Evolutionary conservation across 1,284 basidiomycete genomes (phyloP).

Genomic region (Ganoderma lucidum): DNA sequence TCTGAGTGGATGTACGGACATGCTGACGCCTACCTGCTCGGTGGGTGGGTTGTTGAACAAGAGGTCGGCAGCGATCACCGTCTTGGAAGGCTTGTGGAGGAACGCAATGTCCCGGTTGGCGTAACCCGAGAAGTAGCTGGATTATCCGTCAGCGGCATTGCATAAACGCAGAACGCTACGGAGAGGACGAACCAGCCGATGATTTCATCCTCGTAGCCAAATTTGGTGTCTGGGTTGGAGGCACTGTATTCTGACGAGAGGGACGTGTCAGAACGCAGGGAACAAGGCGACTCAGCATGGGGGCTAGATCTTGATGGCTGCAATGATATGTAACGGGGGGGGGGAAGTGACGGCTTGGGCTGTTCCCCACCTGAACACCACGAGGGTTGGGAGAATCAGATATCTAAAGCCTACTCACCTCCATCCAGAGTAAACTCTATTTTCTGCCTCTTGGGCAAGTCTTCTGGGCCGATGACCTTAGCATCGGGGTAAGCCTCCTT

Average conservation of each 20-base stretch:
- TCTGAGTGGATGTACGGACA: no score
- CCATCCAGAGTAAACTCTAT: slow-evolving; percentile 63
- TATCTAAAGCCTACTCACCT: slow-evolving; percentile 46
- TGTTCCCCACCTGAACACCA: background rate
- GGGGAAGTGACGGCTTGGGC: background rate
- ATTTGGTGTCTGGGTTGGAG: slow-evolving; percentile 50
- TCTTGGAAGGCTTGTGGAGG: slow-evolving; percentile 80
- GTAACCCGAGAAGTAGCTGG: slow-evolving; percentile 84
- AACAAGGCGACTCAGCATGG: background rate
- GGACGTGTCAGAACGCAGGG: background rate
- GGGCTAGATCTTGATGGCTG: background rate
- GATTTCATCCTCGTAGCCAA: slow-evolving; percentile 83
- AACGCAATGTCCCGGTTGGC: slow-evolving; percentile 91
- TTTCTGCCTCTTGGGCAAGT: slow-evolving; percentile 49
- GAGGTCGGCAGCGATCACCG: slow-evolving; percentile 88
- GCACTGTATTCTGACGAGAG: slow-evolving; percentile 7
- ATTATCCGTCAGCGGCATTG: background rate
- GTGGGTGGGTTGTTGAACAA: slow-evolving; percentile 91
- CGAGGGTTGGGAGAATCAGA: no score
- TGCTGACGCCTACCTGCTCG: slow-evolving; percentile 57
- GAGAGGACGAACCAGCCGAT: slow-evolving; percentile 55
- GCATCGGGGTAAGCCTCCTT: slow-evolving; percentile 83
- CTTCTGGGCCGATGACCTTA: slow-evolving; percentile 74
- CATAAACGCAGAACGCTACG: no score
- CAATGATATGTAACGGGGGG: background rate